Evolutionary conservation across 192 early-diverging fungal genomes (phyloP).

Genomic region (Rhizophagus clarus): DNA sequence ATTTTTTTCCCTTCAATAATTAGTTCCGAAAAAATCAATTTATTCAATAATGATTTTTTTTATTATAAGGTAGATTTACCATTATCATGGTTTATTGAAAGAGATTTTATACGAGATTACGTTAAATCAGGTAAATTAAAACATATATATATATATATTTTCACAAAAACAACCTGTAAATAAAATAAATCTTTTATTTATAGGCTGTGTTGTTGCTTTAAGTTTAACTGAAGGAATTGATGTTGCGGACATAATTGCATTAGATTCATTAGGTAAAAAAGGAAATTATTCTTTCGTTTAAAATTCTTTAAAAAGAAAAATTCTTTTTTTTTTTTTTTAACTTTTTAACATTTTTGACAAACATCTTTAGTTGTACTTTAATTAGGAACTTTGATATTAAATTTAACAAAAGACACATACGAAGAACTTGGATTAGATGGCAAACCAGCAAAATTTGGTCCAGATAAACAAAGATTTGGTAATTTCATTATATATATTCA

Average conservation of each 20-base stretch:
- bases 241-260: constrained; percentile 13
- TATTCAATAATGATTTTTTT: background rate
- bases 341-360: background rate
- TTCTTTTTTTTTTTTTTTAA: background rate
- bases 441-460: constrained; percentile 37
- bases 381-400: constrained; percentile 45
- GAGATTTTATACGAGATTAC: constrained; percentile 13
- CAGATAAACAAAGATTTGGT: constrained; percentile 43
- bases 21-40: background rate
- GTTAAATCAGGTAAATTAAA: constrained; percentile 2
- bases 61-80: constrained; percentile 18
- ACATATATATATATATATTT: background rate
- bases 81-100: constrained; percentile 28
- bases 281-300: background rate
- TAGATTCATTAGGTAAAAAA: constrained; percentile 27
- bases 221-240: constrained; percentile 31
- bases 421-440: constrained; percentile 46
- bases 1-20: constrained; percentile 20
- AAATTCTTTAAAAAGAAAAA: background rate
- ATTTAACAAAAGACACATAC: constrained; percentile 48
- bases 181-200: background rate
- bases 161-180: no score
- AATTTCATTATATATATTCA: background rate
- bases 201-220: constrained; percentile 16
- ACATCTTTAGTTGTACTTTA: constrained; percentile 8